These are phyloP conservation scores for Paracamarosporium sp. DNA, from an alignment of 2,329 filamentous ascomycete genomes.

Conservation along the genomic window DNA sequence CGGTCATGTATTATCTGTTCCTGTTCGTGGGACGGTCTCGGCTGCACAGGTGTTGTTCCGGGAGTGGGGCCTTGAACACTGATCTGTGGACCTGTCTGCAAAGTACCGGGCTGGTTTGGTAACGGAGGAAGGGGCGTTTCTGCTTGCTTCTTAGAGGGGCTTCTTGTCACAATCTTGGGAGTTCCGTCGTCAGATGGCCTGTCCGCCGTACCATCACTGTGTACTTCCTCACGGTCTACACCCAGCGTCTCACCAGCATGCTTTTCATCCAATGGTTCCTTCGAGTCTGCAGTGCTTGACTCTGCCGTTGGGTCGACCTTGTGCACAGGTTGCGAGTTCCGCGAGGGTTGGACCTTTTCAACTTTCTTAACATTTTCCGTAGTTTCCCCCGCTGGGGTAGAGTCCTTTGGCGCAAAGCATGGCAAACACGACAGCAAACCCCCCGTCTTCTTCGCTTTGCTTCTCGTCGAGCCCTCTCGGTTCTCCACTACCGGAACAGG, in stretches of 20 bases:
- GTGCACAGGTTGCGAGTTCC: slow-evolving; percentile 54
- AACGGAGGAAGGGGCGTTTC: slow-evolving; percentile 37
- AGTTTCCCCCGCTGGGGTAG: slow-evolving; percentile 50
- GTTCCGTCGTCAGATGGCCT: slow-evolving; percentile 29
- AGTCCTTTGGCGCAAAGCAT: slow-evolving; percentile 71
- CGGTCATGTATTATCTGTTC: slow-evolving; percentile 55
- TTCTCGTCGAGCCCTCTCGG: slow-evolving; percentile 43
- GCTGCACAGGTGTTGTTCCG: slow-evolving; percentile 43
- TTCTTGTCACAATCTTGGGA: slow-evolving; percentile 39
- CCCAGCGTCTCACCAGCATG: slow-evolving; percentile 29
- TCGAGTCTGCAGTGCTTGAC: slow-evolving; percentile 53
- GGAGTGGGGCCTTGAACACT: slow-evolving; percentile 56
- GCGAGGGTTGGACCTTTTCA: slow-evolving; percentile 43
- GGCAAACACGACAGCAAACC: slow-evolving; percentile 62
- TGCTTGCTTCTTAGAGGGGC: slow-evolving; percentile 39
- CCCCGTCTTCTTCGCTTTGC: slow-evolving; percentile 50
- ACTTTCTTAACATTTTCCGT: slow-evolving; percentile 53
- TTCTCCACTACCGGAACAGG: slow-evolving; percentile 35
- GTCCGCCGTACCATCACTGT: slow-evolving; percentile 33
- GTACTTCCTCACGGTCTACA: slow-evolving; percentile 26
- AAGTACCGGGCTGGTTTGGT: slow-evolving; percentile 34
- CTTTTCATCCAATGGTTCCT: slow-evolving; percentile 56
- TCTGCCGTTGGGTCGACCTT: slow-evolving; percentile 51
- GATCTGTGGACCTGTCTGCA: slow-evolving; percentile 48
- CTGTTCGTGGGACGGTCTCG: slow-evolving; percentile 45